Evolutionary conservation across 257 asterid species (phyloP), one percentile per base, ranked within the genome.

Genomic region (Eucommia ulmoides): DNA sequence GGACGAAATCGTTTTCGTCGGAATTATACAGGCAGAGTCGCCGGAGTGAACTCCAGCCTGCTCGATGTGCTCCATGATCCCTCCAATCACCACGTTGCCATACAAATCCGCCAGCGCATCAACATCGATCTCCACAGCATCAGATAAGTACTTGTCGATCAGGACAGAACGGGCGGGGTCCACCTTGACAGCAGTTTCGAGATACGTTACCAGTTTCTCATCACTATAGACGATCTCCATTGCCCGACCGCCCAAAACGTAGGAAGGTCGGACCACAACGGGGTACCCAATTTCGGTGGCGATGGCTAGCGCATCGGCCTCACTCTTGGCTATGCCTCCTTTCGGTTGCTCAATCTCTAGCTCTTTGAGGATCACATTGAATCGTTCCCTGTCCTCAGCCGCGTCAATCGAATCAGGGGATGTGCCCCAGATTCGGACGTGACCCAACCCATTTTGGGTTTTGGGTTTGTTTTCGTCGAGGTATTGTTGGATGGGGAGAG

Each of bases 51-150:
- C 89, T 16, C 95, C 99, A 0, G 99, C 99, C 63, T 86, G 97
- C 66, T 91, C 97, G 15, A 91, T 83, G 61, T 91, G 99, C 81
- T 91, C 99, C 99, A 91, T 91, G 64, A 91, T 91, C 53, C 97
- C 99, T 44, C 99, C 99, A 20, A 91, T 86, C 60, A 91, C 99
- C 6, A 91, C 99, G 51, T 86, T 77, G 6, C 95, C 99, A 8
- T 83, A 62, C 12, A 61, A 71, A 62, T 91, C 99, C 2, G 93
- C 65, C 24, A 91, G 84, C 1, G 97, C 78, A 26, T 86, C 97
- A 11, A 91, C 69, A 54, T 91, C 97, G 20, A 91, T 86, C 72
- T 91, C 99, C 19, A 86, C 63, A 22, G 97, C 97, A 42, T 91
- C 99, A 1, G 93, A 79, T 52, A 86, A 70, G 72, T 91, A 91